Evolutionary conservation across 768 basidiomycete genomes (phyloP).

Genomic region (Tulasnella sp.): DNA sequence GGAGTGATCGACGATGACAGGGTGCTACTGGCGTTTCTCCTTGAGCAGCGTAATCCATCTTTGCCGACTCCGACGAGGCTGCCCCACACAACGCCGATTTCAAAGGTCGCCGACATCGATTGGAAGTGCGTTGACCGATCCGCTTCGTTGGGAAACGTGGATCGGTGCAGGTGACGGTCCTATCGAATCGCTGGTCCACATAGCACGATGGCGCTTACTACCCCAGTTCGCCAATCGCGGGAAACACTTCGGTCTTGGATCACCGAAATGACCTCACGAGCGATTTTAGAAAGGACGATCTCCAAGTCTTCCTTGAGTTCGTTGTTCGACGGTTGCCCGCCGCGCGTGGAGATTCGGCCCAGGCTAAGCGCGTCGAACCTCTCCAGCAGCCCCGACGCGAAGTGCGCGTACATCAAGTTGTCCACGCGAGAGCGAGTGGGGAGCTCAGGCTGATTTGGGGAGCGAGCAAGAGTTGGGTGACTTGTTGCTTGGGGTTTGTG

Average conservation of each 20-base stretch:
- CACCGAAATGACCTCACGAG: constrained; percentile 57
- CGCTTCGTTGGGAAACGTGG: constrained; percentile 47
- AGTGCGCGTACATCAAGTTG: constrained; percentile 61
- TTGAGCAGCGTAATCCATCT: background rate
- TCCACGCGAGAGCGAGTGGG: constrained; percentile 57
- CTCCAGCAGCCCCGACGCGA: constrained; percentile 70
- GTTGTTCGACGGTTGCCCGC: constrained; percentile 40
- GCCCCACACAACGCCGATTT: constrained; percentile 72
- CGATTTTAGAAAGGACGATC: constrained; percentile 61
- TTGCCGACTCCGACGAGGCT: constrained; percentile 52
- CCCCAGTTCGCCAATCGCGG: constrained; percentile 62
- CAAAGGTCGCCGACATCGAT: constrained; percentile 58
- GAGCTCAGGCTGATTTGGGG: constrained; percentile 54
- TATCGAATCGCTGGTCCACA: constrained; percentile 48
- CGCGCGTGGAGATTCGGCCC: constrained; percentile 41
- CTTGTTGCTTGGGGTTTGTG: constrained; percentile 61
- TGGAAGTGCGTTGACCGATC: constrained; percentile 49
- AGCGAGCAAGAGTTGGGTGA: constrained; percentile 63
- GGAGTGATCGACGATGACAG: constrained; percentile 17
- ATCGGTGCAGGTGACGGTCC: constrained; percentile 55
- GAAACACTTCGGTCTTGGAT: constrained; percentile 58
- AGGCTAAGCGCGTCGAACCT: constrained; percentile 63
- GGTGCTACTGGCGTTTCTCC: background rate
- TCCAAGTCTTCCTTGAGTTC: constrained; percentile 69
- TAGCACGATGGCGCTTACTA: constrained; percentile 18